A percentile compares a stretch with the other conserved stretches of the same genome.
Conservation (phyloP, 2,329 filamentous ascomycete genomes). For the Fragosphaeria purpurea region DNA sequence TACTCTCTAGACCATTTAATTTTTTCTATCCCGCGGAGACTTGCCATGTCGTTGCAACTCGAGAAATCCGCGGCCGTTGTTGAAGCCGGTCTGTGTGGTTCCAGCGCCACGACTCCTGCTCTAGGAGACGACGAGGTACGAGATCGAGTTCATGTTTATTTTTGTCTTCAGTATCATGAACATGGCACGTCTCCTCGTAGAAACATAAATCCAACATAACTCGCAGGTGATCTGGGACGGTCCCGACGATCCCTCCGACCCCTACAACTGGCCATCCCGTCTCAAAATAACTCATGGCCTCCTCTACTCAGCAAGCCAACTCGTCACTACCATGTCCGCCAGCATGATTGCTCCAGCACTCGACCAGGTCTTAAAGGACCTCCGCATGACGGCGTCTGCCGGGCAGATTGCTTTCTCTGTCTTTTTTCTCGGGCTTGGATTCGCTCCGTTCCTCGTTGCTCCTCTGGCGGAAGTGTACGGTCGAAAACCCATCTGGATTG, state of each 20-base stretch:
- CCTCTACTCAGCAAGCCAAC: background rate
- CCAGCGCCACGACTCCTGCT: no score
- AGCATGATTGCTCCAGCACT: conserved; percentile 1
- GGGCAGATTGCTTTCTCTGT: background rate
- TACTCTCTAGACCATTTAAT: no score
- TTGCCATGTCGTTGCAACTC: no score
- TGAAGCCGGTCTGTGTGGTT: no score
- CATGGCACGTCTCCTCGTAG: no score
- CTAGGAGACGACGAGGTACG: no score
- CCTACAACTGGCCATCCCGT: background rate
- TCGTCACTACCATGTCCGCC: background rate
- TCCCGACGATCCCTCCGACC: background rate
- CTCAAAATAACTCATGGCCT: background rate
- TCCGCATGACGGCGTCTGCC: background rate
- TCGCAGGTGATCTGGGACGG: background rate
- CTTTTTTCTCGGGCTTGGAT: background rate
- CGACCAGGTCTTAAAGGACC: background rate
- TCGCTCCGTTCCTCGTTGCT: background rate
- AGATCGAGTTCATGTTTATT: no score
- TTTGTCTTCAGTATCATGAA: no score
- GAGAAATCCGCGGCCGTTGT: no score
- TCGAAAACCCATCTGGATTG: background rate
- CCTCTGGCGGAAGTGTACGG: background rate
- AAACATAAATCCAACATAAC: background rate
- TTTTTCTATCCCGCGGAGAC: no score